Evolutionary conservation across 2,329 filamentous ascomycete species (phyloP).

Genomic region (Pestalotiopsis sp.): DNA sequence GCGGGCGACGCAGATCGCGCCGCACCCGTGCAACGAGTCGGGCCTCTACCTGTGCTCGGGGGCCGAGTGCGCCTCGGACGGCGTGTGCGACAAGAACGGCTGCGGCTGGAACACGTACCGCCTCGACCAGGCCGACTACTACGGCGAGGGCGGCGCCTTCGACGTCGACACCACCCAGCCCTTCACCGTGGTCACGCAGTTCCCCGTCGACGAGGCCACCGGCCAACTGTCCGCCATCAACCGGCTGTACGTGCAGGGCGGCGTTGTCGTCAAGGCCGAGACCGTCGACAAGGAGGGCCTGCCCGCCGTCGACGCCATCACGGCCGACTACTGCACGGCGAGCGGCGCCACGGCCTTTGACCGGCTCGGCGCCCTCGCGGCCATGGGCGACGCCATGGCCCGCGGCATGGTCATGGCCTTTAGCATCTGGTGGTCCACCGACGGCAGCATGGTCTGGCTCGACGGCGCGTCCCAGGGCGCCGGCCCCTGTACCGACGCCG

Average conservation of each 20-base stretch:
- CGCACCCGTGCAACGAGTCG: constrained; percentile 38
- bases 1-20: constrained; percentile 36
- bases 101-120: constrained; percentile 40
- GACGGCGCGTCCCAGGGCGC: constrained; percentile 51
- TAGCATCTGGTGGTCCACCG: constrained; percentile 54
- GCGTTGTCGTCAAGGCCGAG: constrained; percentile 35
- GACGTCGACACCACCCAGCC: constrained; percentile 36
- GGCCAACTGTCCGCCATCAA: constrained; percentile 35
- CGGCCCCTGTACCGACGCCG: constrained; percentile 50
- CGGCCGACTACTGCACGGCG: constrained; percentile 37
- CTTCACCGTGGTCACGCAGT: constrained; percentile 40
- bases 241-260: constrained; percentile 38
- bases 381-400: constrained; percentile 44
- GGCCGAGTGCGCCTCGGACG: constrained; percentile 29
- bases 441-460: constrained; percentile 55
- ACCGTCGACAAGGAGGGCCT: constrained; percentile 32
- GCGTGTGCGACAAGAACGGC: constrained; percentile 38
- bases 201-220: constrained; percentile 30
- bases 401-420: constrained; percentile 54
- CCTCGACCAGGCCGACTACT: constrained; percentile 31
- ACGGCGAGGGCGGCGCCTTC: constrained; percentile 31
- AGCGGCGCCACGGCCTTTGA: constrained; percentile 34
- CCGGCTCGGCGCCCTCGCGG: constrained; percentile 41
- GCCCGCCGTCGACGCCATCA: constrained; percentile 35
- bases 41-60: constrained; percentile 33